Base-by-base conservation (phyloP, 306 rosid genomes). In the Luffa aegyptiaca region DNA sequence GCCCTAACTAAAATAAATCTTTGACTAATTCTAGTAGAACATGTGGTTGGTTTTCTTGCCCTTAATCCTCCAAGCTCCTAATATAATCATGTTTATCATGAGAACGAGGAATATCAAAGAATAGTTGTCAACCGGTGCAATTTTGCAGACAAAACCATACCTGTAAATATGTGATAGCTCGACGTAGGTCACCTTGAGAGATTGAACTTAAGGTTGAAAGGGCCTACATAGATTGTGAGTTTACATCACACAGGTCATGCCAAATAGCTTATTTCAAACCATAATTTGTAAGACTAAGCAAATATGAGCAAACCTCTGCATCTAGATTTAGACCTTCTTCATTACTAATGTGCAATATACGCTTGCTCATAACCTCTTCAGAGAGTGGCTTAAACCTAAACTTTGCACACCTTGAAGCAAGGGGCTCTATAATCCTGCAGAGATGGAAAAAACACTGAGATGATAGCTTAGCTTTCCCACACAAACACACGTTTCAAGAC, bases 301-400 rank as follows among this genome's bases (percentile, higher is more conserved):
- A 8, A 7, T 4, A 39, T 49, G 45, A 57, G 73, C 89, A 57
- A 55, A 95, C 97, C 97, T 93, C 93, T 36, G 88, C 80, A 82
- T 93, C 97, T 82, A 95, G 92, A 86, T 72, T 80, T 63, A 95
- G 89, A 49, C 97, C 91, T 86, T 95, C 99, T 86, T 95, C 96
- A 17, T 89, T 85, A 85, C 92, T 83, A 70, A 95, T 95, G 86
- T 90, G 87, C 82, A 64, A 35, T 88, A 95, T 80, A 48, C 97
- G 89, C 78, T 44, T 88, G 81, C 84, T 88, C 99, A 93, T 89
- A 76, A 95, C 89, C 49, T 90, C 98, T 85, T 90, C 93, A 48
- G 99, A 86, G 78, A 96, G 85, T n/a, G 91, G 98, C 89, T 96
- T 96, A 90, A 96, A 96, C 90, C 99, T 93, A 86, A 93, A 93